Base-by-base conservation (phyloP, 176 grass and related monocot species). In the Zea luxurians region DNA sequence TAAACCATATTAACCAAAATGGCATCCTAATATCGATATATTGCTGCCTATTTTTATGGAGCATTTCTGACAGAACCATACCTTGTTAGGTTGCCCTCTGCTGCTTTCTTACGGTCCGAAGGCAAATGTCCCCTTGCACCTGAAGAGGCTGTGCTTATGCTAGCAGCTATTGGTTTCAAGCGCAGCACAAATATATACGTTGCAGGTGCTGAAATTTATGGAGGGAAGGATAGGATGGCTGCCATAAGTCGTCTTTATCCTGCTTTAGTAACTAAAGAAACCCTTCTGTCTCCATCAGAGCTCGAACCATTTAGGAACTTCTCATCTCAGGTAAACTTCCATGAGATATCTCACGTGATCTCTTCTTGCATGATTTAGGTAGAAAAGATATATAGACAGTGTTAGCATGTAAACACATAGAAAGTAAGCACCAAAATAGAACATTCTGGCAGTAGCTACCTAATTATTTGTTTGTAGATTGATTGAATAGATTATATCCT, bases 91-190 rank as follows among this genome's bases (percentile, higher is more conserved):
- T 87, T 94, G 63, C 89, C 91, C 71, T 90, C 87, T 58, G 96
- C 96, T 85, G 75, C 71, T 83, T 90, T 90, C 46, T 81, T 98
- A 48, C 87, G 89, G 71, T 86, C 91, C 45, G 92, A 98, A 94
- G 96, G 96, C 8, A 87, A 98, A 84, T 98, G 96, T 47, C 96
- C 96, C 48, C 87, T 98, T 71, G 91, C 96, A 38, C 96, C 96
- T 78, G 96, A 98, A 85, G 96, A 94, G 78, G 87, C 92, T 47
- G 96, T 95, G 43, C 91, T 98, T 86, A 98, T 98, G 96, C 92
- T 99, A 46, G 88, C 92, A 62, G 92, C 91, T 82, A 77, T 95
- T 75, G 96, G 96, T 79, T 99, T 99, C 84, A 99, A 99, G 45
- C 87, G 79, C 53, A 82, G 84, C 59, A 99, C 96, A 78, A 88